Base-by-base conservation (phyloP, 768 basidiomycete genomes). In the Sporobolomyces roseus region DNA sequence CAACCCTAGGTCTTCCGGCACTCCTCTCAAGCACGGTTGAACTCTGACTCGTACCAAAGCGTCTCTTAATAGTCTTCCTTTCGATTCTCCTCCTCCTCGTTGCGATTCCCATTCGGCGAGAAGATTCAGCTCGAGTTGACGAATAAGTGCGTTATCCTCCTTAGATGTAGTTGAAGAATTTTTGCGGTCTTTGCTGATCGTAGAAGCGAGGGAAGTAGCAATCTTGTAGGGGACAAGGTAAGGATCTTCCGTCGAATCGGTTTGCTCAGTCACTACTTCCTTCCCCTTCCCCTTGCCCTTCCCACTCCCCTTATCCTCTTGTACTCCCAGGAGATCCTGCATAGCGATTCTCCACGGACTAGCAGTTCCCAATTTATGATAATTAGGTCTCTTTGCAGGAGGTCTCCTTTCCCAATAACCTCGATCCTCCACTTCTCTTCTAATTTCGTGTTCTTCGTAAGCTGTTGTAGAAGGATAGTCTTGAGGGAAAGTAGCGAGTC, bases 361-460 rank as follows among this genome's bases (percentile, higher is more conserved):
- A 61, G 81, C 77, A 0, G 85, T 87, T 7, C 63, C 86, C 49
- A 91, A 74, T 68, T 84, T 86, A 25, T 80, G 81, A 69, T 83
- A 92, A 73, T 88, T 90, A 12, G 84, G 81, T 64, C 90, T 83
- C 80, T 97, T 99, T 9, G 90, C 93, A 10, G 89, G 88, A 21
- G 94, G 93, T 61, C 87, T 90, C 63, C 87, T 80, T 56, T 84
- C 84, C 92, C 92, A 97, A 23, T 79, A 80, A 30, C 77, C 82
- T 48, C 80, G 80, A 48, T 88, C 88, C 69, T 84, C 81, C 3
- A 75, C 76, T 32, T 81, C 87, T n/a, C 81, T 81, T 25, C 81
- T 77, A 3, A 78, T 76, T 54, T 84, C 82, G 77, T 84, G 84
- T 1, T 76, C 74, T 2, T 81, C 79, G 70, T 87, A 88, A 0